A percentile compares a stretch with the other conserved stretches of the same genome.
phyloP scores from a whole-genome alignment of 2,329 filamentous ascomycete genomes.

The Beauveria varroae region DNA sequence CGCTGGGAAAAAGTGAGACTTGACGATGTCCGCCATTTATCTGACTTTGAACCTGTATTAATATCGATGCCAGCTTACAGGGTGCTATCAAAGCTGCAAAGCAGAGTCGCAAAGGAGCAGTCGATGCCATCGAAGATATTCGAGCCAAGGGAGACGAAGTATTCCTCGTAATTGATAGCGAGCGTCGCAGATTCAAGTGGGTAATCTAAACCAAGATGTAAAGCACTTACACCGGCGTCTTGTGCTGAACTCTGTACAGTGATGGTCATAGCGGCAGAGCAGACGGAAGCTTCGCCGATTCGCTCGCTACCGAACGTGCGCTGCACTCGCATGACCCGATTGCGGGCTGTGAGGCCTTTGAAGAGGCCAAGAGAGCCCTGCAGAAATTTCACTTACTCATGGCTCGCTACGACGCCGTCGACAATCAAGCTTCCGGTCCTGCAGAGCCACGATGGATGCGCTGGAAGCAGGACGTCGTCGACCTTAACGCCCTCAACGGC shows the following conservation, averaged over 20 bases:
- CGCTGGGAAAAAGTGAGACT: background rate
- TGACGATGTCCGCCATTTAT: too few species aligned
- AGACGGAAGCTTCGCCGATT: background rate
- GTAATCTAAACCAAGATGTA: background rate
- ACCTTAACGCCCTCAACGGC: slow-evolving; percentile 23
- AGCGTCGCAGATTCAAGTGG: background rate
- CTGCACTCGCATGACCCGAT: slow-evolving; percentile 2
- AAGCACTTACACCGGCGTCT: background rate
- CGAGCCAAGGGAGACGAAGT: background rate
- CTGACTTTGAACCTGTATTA: background rate
- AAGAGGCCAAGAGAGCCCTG: background rate
- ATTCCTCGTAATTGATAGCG: background rate
- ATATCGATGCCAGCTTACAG: background rate
- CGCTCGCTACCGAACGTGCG: background rate
- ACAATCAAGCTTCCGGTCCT: slow-evolving; percentile 14
- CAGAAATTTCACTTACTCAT: slow-evolving; percentile 15
- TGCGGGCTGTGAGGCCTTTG: slow-evolving; percentile 7
- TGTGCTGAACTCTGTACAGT: background rate
- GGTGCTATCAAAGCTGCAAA: background rate
- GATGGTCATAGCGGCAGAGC: background rate
- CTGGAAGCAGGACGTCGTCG: slow-evolving; percentile 26
- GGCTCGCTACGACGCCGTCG: slow-evolving; percentile 19
- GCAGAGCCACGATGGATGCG: slow-evolving; percentile 21
- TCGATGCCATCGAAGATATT: background rate
- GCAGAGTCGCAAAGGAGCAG: background rate